Evolutionary conservation across 371 early-diverging fungal species (phyloP).

Genomic region (Fennellomyces sp.): DNA sequence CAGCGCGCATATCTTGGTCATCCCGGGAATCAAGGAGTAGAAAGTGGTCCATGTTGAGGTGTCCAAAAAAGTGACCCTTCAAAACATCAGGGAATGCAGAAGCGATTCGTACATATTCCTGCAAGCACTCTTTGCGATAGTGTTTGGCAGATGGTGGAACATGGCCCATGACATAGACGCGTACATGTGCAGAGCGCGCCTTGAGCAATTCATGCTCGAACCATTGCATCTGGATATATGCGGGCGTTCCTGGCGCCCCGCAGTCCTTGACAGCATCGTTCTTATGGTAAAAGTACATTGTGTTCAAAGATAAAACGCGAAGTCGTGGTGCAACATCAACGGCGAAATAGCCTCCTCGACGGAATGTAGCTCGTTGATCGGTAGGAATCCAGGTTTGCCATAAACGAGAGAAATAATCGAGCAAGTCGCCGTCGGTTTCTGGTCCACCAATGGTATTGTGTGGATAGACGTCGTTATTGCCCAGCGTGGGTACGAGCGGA

Average conservation of each 20-base stretch:
- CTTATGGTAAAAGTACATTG: slow-evolving; percentile 19
- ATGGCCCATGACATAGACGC: slow-evolving; percentile 74
- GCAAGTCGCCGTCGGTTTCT: slow-evolving; percentile 15
- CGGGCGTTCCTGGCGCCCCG: slow-evolving; percentile 53
- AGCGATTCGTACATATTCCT: slow-evolving; percentile 62
- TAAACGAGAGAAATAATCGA: slow-evolving; percentile 44
- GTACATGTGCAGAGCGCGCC: slow-evolving; percentile 34
- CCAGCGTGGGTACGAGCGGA: slow-evolving; percentile 68
- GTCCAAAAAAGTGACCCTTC: slow-evolving; percentile 78
- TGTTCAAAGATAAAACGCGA: slow-evolving; percentile 14
- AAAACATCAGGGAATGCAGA: slow-evolving; percentile 63
- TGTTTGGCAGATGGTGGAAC: slow-evolving; percentile 72
- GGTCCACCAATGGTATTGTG: slow-evolving; percentile 59
- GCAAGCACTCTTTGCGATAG: slow-evolving; percentile 65
- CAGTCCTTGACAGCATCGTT: slow-evolving; percentile 16
- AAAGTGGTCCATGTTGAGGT: slow-evolving; percentile 83
- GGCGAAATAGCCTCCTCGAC: slow-evolving; percentile 44
- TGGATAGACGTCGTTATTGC: slow-evolving; percentile 84
- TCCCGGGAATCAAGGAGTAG: slow-evolving; percentile 39
- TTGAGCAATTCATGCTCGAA: slow-evolving; percentile 59
- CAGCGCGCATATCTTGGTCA: slow-evolving; percentile 3
- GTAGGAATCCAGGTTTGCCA: slow-evolving; percentile 66
- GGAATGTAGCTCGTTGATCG: slow-evolving; percentile 62
- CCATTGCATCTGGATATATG: slow-evolving; percentile 70
- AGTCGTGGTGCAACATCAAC: slow-evolving; percentile 13